Evolutionary conservation across 495 filamentous ascomycete species (phyloP).

Genomic region (Aspergillus ellipticus): DNA sequence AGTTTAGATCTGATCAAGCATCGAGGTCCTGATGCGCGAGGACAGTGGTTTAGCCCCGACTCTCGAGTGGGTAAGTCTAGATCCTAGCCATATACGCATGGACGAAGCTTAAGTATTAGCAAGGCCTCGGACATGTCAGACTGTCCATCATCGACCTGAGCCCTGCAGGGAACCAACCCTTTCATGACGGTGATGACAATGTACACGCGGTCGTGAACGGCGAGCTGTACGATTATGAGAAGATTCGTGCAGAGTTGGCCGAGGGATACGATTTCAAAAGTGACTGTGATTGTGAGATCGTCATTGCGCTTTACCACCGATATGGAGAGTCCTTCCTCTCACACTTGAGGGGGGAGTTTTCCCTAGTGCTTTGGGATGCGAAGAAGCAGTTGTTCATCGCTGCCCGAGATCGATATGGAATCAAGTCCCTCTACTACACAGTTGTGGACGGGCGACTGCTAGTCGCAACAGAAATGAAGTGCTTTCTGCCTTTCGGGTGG

Average conservation of each 20-base stretch:
- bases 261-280: conserved; percentile 39
- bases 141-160: conserved; percentile 51
- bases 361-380: conserved; percentile 46
- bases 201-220: conserved; percentile 55
- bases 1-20: conserved; percentile 40
- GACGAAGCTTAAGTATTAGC: neutral
- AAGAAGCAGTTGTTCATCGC: conserved; percentile 34
- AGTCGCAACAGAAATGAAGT: conserved; percentile 52
- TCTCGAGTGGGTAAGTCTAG: conserved; percentile 28
- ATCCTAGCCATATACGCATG: neutral
- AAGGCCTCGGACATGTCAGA: conserved; percentile 40
- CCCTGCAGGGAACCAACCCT: conserved; percentile 43
- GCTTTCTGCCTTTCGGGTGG: conserved; percentile 43
- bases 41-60: conserved; percentile 43
- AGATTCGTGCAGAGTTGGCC: conserved; percentile 30
- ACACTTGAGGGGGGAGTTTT: conserved; percentile 49
- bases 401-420: conserved; percentile 49
- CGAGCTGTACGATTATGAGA: conserved; percentile 50
- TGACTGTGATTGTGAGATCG: conserved; percentile 44
- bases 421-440: conserved; percentile 56
- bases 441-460: conserved; percentile 56
- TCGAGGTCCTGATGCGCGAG: conserved; percentile 45
- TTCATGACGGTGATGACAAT: conserved; percentile 30
- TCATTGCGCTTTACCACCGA: conserved; percentile 47
- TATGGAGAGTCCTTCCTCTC: conserved; percentile 44